phyloP scores from a whole-genome alignment of 768 basidiomycete genomes.

The Suillus spraguei region DNA sequence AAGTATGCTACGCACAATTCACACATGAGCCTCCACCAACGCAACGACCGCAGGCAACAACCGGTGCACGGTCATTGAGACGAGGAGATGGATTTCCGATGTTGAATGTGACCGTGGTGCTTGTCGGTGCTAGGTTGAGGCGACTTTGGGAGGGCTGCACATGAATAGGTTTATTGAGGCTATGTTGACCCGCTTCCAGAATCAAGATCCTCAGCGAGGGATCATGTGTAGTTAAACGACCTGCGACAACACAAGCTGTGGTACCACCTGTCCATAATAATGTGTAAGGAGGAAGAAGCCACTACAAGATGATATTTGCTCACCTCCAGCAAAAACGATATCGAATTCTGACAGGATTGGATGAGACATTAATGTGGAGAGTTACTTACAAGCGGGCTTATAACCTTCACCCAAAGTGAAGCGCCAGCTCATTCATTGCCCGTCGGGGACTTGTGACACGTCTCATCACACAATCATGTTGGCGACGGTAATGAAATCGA shows the following conservation, averaged over 20 bases:
- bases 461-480: no score
- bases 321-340: constrained; percentile 64
- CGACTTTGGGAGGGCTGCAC: not conserved
- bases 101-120: not conserved
- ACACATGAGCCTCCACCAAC: not conserved
- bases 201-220: constrained; percentile 29
- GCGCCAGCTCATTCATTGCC: not conserved
- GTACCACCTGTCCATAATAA: constrained; percentile 34
- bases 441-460: not conserved
- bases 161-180: not conserved
- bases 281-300: not conserved
- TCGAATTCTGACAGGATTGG: constrained; percentile 36
- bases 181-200: constrained; percentile 32
- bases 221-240: constrained; percentile 29
- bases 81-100: not conserved
- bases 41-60: not conserved
- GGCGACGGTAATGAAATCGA: no score
- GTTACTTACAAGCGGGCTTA: not conserved
- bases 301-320: constrained; percentile 13
- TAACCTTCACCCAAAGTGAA: not conserved
- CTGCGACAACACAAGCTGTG: constrained; percentile 36
- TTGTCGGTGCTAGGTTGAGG: not conserved
- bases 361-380: not conserved
- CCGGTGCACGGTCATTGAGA: not conserved
- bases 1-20: not conserved